These are phyloP conservation scores for Coemansia sp. DNA, from an alignment of 192 early-diverging fungal species.

Conservation along the genomic window DNA sequence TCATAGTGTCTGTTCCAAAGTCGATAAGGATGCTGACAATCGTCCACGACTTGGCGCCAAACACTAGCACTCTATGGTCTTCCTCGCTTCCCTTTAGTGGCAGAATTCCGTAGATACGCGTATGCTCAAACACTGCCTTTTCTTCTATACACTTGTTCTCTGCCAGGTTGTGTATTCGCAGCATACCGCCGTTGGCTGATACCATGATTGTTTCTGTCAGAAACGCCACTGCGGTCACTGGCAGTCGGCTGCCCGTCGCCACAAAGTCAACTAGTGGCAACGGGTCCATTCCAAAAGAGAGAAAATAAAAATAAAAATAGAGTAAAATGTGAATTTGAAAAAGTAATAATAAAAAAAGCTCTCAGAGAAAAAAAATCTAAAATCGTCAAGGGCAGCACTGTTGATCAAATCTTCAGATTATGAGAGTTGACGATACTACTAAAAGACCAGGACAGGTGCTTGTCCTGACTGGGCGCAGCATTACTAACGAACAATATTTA, in stretches of 20 bases:
- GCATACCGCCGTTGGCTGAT: conserved; percentile 47
- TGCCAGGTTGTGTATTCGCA: conserved; percentile 33
- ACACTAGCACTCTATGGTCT: conserved; percentile 26
- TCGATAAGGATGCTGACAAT: conserved; percentile 12
- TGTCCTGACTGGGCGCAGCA: background rate
- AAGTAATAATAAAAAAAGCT: background rate
- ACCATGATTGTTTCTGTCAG: conserved; percentile 35
- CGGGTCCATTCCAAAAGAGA: background rate
- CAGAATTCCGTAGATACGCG: conserved; percentile 56
- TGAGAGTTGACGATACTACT: background rate
- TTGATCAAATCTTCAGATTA: background rate
- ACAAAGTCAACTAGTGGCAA: background rate
- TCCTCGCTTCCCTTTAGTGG: background rate
- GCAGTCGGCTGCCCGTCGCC: conserved; percentile 15
- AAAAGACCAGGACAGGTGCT: background rate
- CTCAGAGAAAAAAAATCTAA: background rate
- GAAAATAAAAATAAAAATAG: background rate
- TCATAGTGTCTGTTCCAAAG: background rate
- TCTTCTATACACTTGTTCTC: conserved; percentile 1
- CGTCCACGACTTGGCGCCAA: conserved; percentile 58
- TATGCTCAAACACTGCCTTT: conserved; percentile 20
- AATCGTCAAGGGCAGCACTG: background rate
- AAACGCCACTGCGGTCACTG: conserved; percentile 56
- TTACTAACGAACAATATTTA: background rate
- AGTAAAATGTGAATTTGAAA: background rate